These are phyloP conservation scores for Chlorella sorokiniana DNA, from an alignment of 139 green algal genomes.

Conservation along the genomic window DNA sequence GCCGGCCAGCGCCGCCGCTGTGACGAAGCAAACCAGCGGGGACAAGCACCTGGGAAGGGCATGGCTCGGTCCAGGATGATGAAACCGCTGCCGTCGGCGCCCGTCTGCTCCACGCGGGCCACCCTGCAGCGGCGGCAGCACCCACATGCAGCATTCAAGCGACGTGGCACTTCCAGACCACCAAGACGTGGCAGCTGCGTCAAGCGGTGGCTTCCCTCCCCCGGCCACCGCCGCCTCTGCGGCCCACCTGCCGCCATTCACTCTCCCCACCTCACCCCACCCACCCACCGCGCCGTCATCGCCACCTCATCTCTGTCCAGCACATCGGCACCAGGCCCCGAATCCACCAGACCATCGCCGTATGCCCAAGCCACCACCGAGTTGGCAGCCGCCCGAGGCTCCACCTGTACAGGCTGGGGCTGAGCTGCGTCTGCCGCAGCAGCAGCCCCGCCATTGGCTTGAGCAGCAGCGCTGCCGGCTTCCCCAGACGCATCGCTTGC, in stretches of 20 bases:
- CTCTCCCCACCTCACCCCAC: too few relatives aligned
- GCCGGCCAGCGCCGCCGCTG: background rate
- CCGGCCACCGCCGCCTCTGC: too few relatives aligned
- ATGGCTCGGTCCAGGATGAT: background rate
- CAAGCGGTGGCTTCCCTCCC: too few relatives aligned
- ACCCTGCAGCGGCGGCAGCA: slow-evolving; percentile 16
- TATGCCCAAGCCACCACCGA: background rate
- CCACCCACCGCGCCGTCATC: background rate
- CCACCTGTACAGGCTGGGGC: too few relatives aligned
- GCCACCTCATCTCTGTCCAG: slow-evolving; percentile 18
- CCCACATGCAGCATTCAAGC: too few relatives aligned
- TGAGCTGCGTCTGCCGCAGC: too few relatives aligned
- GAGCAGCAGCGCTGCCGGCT: background rate
- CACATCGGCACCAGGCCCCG: background rate
- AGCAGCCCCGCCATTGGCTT: background rate
- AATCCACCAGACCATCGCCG: background rate
- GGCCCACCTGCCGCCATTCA: too few relatives aligned
- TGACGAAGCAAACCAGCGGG: background rate
- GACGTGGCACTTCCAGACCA: too few relatives aligned
- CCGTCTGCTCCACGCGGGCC: background rate
- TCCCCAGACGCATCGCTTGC: background rate
- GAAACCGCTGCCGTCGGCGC: background rate
- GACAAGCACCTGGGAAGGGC: slow-evolving; percentile 13
- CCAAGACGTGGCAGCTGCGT: too few relatives aligned
- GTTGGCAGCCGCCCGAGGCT: background rate